phyloP scores from a whole-genome alignment of 441 rosid genomes.

The Pelargonium myrrhifolium region DNA sequence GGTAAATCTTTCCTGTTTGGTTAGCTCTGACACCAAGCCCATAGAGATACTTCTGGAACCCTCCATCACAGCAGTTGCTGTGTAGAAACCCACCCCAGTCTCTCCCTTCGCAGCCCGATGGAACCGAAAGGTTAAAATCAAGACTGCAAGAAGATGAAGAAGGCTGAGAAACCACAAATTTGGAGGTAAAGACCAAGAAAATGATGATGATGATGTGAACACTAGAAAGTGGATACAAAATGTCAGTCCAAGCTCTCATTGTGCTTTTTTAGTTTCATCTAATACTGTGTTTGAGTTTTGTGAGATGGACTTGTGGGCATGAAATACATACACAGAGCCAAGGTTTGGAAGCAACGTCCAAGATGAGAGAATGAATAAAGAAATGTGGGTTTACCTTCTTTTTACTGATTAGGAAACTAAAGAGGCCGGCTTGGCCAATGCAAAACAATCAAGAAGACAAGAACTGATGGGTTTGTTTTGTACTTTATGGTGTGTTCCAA shows the following conservation, averaged over 20 bases:
- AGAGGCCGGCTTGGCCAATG: too few species aligned
- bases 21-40: slow-evolving; percentile 31
- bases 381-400: too few species aligned
- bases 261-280: background rate
- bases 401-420: too few species aligned
- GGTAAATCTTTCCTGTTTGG: slow-evolving; percentile 29
- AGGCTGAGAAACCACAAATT: slow-evolving; percentile 23
- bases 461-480: too few species aligned
- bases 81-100: slow-evolving; percentile 39
- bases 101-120: slow-evolving; percentile 18
- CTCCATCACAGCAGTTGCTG: slow-evolving; percentile 27
- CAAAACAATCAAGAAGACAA: too few species aligned
- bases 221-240: background rate
- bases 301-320: background rate
- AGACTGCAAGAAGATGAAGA: slow-evolving; percentile 20
- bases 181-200: slow-evolving; percentile 11
- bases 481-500: too few species aligned
- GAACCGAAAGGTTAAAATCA: slow-evolving; percentile 11
- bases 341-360: background rate
- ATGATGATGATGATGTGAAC: slow-evolving; percentile 10
- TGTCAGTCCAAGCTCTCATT: background rate
- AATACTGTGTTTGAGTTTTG: background rate
- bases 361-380: too few species aligned
- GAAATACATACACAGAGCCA: background rate
- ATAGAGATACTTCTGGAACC: slow-evolving; percentile 25